Percentiles rank a stretch among this genome's conserved stretches.
These are phyloP conservation scores for Saccharomycopsis microspora DNA, from an alignment of 805 yeast species.

Conservation along the genomic window DNA sequence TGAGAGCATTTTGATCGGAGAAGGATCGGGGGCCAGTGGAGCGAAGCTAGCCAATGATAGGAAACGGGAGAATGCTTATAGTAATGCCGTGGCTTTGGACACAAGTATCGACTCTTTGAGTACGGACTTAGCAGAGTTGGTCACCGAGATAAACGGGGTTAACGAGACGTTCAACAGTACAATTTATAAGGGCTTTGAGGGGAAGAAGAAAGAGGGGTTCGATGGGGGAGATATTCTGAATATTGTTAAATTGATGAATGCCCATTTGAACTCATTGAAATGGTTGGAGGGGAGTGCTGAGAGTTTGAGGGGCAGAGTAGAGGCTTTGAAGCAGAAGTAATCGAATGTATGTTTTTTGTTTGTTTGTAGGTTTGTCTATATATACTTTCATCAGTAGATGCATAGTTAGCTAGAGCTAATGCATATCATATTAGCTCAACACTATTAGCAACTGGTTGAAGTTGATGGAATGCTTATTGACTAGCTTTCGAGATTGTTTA, in stretches of 20 bases:
- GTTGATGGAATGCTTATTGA: too few species aligned
- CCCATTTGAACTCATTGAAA: slow-evolving; percentile 81
- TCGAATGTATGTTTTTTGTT: too few species aligned
- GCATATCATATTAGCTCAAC: too few species aligned
- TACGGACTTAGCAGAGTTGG: slow-evolving; percentile 60
- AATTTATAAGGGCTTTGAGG: slow-evolving; percentile 25
- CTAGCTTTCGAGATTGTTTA: too few species aligned
- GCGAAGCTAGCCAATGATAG: slow-evolving; percentile 45
- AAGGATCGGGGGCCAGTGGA: background rate
- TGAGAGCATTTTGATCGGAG: slow-evolving; percentile 18
- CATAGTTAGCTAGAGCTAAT: too few species aligned
- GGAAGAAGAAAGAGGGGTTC: slow-evolving; percentile 24
- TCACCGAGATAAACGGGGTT: slow-evolving; percentile 73
- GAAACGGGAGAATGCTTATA: slow-evolving; percentile 82
- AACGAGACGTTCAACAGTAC: slow-evolving; percentile 70
- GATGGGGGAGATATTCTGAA: slow-evolving; percentile 37
- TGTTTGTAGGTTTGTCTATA: too few species aligned
- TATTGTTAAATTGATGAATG: slow-evolving; percentile 70
- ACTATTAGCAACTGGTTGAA: too few species aligned
- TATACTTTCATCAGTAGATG: too few species aligned
- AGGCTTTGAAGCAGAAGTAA: slow-evolving; percentile 6
- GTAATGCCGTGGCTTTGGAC: slow-evolving; percentile 74
- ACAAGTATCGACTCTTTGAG: slow-evolving; percentile 73
- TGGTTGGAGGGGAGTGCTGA: slow-evolving; percentile 73
- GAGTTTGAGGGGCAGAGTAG: slow-evolving; percentile 52